Evolutionary conservation across 345 rosid genomes (phyloP).

Genomic region (Brassica napus): Da-Ae NC_063444.1:49987001-49987500

Average conservation of each 20-base stretch:
- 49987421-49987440: slow-evolving; percentile 92
- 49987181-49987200: slow-evolving; percentile 75
- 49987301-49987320: not conserved
- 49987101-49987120: not conserved
- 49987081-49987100: not conserved
- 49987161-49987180: slow-evolving; percentile 85
- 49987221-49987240: slow-evolving; percentile 99
- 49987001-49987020: not conserved
- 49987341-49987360: slow-evolving; percentile 56
- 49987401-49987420: slow-evolving; percentile 97
- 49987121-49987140: not conserved
- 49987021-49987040: slow-evolving; percentile 1
- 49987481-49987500: not conserved
- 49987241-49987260: slow-evolving; percentile 95
- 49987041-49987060: not conserved
- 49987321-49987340: not conserved
- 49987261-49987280: slow-evolving; percentile 41
- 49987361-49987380: slow-evolving; percentile 71
- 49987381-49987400: slow-evolving; percentile 81
- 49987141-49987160: slow-evolving; percentile 92
- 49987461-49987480: slow-evolving; percentile 47
- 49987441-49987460: slow-evolving; percentile 88
- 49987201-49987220: slow-evolving; percentile 96
- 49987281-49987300: too few species aligned
- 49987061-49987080: slow-evolving; percentile 1